Evolutionary conservation across 129 eudicot species (phyloP).

Genomic region (Flaveria sonorensis): DNA sequence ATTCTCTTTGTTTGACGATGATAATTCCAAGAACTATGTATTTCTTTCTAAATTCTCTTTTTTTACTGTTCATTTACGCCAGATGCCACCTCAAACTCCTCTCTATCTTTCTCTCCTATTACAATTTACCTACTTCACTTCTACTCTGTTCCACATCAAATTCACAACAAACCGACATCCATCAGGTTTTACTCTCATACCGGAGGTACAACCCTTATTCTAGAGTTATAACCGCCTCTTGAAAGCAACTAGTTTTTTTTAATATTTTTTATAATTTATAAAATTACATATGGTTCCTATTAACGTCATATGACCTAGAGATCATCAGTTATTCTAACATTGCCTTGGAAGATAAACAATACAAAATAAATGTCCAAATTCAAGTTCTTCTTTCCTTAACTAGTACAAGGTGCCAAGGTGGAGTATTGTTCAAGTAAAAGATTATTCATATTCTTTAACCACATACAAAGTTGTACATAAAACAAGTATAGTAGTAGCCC

Average conservation of each 20-base stretch:
- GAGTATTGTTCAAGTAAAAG: conserved; percentile 38
- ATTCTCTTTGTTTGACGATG: too few relatives aligned
- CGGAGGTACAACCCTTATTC: too few relatives aligned
- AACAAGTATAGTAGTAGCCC: conserved; percentile 33
- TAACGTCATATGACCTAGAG: not conserved
- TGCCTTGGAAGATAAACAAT: conserved; percentile 32
- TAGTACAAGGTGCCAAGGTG: conserved; percentile 24
- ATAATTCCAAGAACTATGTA: too few relatives aligned
- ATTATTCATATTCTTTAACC: conserved; percentile 40
- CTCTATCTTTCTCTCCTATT: too few relatives aligned
- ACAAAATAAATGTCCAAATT: conserved; percentile 9
- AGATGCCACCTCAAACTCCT: too few relatives aligned
- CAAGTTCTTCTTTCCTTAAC: conserved; percentile 23
- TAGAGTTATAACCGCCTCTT: too few relatives aligned
- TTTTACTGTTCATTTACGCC: too few relatives aligned
- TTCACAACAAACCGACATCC: too few relatives aligned
- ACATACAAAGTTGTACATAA: conserved; percentile 33
- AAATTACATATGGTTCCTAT: not conserved
- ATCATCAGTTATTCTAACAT: conserved; percentile 11
- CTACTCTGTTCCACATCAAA: too few relatives aligned
- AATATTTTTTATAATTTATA: not conserved
- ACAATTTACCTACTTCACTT: too few relatives aligned
- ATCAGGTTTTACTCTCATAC: too few relatives aligned
- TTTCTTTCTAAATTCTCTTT: too few relatives aligned
- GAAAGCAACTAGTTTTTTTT: not conserved